Percentiles rank a stretch among this genome's conserved stretches.
Evolutionary conservation across 2,329 filamentous ascomycete genomes (phyloP).

Genomic region (Mollisia scopiformis): DNA sequence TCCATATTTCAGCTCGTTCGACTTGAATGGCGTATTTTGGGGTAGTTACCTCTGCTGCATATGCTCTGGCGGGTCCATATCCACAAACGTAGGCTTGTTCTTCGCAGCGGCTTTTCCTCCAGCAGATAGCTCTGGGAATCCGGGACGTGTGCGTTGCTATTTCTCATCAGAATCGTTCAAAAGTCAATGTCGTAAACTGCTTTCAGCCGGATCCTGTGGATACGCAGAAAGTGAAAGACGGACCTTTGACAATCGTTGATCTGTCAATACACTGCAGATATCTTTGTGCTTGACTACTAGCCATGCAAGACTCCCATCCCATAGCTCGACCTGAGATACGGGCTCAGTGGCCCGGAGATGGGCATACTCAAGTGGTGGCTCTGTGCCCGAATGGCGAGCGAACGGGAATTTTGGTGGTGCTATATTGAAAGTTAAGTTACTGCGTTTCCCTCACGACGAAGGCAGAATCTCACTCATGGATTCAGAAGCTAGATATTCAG

Average conservation of each 20-base stretch:
- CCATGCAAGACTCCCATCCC: constrained; percentile 50
- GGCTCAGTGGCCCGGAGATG: constrained; percentile 46
- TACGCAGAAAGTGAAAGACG: neutral
- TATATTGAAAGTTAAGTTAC: neutral
- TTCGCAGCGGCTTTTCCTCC: constrained; percentile 52
- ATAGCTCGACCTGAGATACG: constrained; percentile 49
- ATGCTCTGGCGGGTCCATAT: constrained; percentile 53
- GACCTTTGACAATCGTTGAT: constrained; percentile 48
- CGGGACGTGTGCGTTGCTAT: constrained; percentile 44
- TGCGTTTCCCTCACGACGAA: neutral
- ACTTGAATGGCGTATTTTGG: neutral
- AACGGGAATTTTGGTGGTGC: constrained; percentile 42
- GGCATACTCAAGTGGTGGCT: constrained; percentile 49
- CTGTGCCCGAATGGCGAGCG: constrained; percentile 40
- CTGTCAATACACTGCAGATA: constrained; percentile 47
- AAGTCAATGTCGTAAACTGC: too few species aligned
- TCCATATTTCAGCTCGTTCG: neutral
- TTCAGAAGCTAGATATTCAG: neutral
- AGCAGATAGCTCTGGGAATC: constrained; percentile 50
- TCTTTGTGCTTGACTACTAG: constrained; percentile 51
- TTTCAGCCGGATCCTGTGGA: neutral
- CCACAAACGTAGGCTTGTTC: constrained; percentile 52
- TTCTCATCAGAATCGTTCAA: neutral
- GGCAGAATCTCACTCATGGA: neutral
- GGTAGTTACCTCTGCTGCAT: constrained; percentile 44